A percentile compares a stretch with the other conserved stretches of the same genome.
Evolutionary conservation across 2,329 filamentous ascomycete genomes (phyloP).

Genomic region (Claviceps sp.): DNA sequence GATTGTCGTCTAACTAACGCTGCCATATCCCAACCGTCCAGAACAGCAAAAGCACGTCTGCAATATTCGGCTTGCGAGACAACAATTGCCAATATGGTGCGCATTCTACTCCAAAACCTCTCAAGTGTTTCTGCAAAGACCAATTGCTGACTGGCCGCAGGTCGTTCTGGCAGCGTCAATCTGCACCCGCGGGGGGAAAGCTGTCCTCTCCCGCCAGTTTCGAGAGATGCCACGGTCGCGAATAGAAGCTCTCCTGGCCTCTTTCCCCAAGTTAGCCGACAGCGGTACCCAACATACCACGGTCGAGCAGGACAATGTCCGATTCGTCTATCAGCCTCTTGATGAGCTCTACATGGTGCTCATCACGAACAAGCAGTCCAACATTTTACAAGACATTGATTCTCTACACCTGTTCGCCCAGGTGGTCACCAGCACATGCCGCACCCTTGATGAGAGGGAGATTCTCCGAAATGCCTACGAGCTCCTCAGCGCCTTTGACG

Average conservation of each 20-base stretch:
- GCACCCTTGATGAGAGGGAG: conserved; percentile 87
- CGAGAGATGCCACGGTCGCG: conserved; percentile 93
- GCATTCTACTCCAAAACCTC: conserved; percentile 5
- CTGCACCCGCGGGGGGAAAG: conserved; percentile 95
- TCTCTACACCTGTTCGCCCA: conserved; percentile 96
- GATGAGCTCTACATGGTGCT: conserved; percentile 99
- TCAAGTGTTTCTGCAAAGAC: background rate
- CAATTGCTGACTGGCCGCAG: conserved; percentile 30
- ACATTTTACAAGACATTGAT: conserved; percentile 98
- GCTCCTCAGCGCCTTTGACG: conserved; percentile 89
- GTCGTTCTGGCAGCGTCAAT: conserved; percentile 98
- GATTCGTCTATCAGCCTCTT: conserved; percentile 96
- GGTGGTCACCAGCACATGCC: conserved; percentile 93
- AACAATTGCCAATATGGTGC: conserved; percentile 26
- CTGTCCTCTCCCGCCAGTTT: conserved; percentile 94
- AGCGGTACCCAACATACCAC: conserved; percentile 95
- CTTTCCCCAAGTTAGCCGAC: conserved; percentile 94
- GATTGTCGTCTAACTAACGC: background rate
- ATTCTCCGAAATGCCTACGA: conserved; percentile 93
- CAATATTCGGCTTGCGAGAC: conserved; percentile 4
- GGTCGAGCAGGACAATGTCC: conserved; percentile 97
- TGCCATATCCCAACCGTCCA: background rate
- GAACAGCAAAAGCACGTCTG: background rate
- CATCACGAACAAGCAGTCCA: conserved; percentile 98
- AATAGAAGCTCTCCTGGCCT: conserved; percentile 91